A percentile compares a stretch with the other conserved stretches of the same genome.
Conservation (phyloP, 768 basidiomycete genomes). For the Hortiboletus flavorubellus region DNA sequence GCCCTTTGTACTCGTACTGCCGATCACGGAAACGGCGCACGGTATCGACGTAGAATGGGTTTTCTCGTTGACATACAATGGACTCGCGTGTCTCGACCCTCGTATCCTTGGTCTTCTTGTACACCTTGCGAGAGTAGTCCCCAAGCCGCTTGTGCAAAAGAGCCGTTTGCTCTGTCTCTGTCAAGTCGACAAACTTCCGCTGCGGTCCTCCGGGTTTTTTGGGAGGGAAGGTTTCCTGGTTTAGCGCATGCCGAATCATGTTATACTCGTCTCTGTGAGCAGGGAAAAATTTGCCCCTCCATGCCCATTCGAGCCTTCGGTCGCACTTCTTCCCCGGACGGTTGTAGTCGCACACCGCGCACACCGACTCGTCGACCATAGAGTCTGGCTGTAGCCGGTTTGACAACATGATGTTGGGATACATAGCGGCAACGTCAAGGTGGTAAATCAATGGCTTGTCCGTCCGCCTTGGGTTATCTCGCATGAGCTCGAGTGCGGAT, state of each 20-base stretch:
- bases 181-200: constrained; percentile 80
- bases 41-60: constrained; percentile 99
- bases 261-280: constrained; percentile 96
- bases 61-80: constrained; percentile 96
- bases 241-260: constrained; percentile 96
- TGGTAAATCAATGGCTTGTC: constrained; percentile 98
- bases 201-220: constrained; percentile 69
- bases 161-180: constrained; percentile 82
- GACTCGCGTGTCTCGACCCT: constrained; percentile 91
- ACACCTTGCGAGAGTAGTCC: constrained; percentile 98
- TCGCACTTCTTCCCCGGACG: constrained; percentile 95
- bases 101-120: constrained; percentile 97
- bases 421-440: constrained; percentile 99
- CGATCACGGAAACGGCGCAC: constrained; percentile 96
- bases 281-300: constrained; percentile 98
- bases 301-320: constrained; percentile 92
- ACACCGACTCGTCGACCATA: constrained; percentile 92
- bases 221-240: constrained; percentile 89
- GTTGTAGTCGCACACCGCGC: constrained; percentile 98
- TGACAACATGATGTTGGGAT: constrained; percentile 99
- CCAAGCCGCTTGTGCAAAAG: constrained; percentile 94
- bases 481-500: constrained; percentile 78
- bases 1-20: constrained; percentile 97
- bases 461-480: constrained; percentile 82
- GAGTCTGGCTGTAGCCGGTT: constrained; percentile 98